Percentiles rank a stretch among this genome's conserved stretches.
Conservation (phyloP, 306 rosid genomes). For the Amphicarpaea edgeworthii region DNA sequence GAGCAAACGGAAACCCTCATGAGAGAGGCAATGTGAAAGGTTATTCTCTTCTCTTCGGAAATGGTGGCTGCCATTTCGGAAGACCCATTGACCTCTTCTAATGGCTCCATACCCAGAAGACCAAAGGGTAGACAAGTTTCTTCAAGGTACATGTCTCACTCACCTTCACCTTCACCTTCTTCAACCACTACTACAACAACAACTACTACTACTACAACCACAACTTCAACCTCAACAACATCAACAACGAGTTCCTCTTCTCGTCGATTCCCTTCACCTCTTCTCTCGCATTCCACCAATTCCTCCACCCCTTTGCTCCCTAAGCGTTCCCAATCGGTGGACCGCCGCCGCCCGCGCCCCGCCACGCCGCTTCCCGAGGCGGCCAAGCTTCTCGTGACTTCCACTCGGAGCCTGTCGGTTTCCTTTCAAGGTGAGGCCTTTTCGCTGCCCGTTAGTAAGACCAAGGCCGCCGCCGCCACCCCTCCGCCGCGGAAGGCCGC, state of each 20-base stretch:
- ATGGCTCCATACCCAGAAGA: conserved; percentile 60
- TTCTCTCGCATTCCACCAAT: conserved; percentile 84
- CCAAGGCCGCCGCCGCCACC: conserved; percentile 63
- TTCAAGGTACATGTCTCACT: conserved; percentile 96
- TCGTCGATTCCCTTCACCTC: conserved; percentile 87
- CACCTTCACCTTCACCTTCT: conserved; percentile 81
- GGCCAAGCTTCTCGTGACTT: conserved; percentile 84
- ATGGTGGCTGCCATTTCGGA: conserved; percentile 98
- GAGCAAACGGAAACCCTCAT: conserved; percentile 34
- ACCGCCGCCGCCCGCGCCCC: conserved; percentile 76
- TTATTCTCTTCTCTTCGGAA: conserved; percentile 2
- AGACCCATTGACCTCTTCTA: conserved; percentile 52
- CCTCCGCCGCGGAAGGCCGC: conserved; percentile 63
- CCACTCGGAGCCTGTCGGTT: conserved; percentile 94
- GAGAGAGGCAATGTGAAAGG: conserved; percentile 54
- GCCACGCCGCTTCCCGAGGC: conserved; percentile 70
- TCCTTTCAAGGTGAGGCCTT: conserved; percentile 96
- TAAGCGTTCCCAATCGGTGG: conserved; percentile 88
- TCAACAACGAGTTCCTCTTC: conserved; percentile 70
- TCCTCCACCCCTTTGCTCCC: conserved; percentile 70
- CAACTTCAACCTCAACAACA: conserved; percentile 62
- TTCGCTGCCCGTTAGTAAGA: conserved; percentile 95
- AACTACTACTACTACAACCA: background rate
- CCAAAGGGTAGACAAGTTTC: conserved; percentile 86
- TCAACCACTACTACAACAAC: conserved; percentile 54